Base-by-base conservation (phyloP, 1,284 basidiomycete genomes). In the Papiliotrema laurentii region DNA sequence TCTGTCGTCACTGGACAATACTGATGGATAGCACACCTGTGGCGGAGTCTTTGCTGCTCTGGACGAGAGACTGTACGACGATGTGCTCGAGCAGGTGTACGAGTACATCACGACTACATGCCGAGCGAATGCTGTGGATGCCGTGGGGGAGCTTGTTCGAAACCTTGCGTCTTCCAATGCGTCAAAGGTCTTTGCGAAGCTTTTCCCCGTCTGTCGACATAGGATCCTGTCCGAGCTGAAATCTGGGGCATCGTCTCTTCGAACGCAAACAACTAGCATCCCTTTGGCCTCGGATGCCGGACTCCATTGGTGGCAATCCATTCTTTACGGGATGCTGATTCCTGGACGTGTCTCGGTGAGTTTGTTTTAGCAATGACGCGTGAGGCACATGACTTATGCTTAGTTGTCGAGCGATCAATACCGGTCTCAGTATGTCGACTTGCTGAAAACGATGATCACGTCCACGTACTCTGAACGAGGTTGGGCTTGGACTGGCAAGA, bases 381-480 rank as follows among this genome's bases (percentile, higher is more conserved):
- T 14, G 9, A 16, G 7, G 34, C 6, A 35, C 48, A 49, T 57
- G 50, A 59, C 31, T 22, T 27, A 21, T n/a, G 13, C 18, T 2
- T 28, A 64, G 59, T 41, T 64, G 44, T 57, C 65, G 4, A 53
- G 58, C 13, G 37, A 57, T 11, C 48, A 42, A 11, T 53, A 59
- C 54, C 61, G 61, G 14, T 39, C 38, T 18, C 49, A 63, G 37
- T 69, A 61, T 52, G 59, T 96, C 21, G 78, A 80, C 14, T 76
- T 97, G 5, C 65, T 97, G 28, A 72, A 75, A 2, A 74, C 86
- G 43, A 80, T 97, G 35, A 78, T 87, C 28, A 83, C 88, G 38
- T 84, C 83, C 61, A 88, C 89, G 31, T 86, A 87, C 74, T 87
- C 84, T 56, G 94, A 98, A 75, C 83, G 92, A 53, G 90, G 90